Evolutionary conservation across 2,329 filamentous ascomycete genomes (phyloP).

Genomic region (Colletotrichum filicis): DNA sequence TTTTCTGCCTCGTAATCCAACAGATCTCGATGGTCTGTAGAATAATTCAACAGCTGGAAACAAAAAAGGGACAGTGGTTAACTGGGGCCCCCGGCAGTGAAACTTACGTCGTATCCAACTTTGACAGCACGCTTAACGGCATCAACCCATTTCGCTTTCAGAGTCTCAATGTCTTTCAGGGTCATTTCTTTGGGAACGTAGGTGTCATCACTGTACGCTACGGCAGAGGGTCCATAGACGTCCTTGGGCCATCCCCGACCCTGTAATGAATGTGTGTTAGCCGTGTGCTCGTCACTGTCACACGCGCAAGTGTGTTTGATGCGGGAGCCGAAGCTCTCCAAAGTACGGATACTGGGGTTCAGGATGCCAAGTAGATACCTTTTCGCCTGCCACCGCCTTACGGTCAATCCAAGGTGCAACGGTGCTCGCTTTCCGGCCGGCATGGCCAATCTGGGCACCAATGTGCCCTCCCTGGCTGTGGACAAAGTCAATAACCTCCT

Average conservation of each 20-base stretch:
- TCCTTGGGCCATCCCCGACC: conserved; percentile 55
- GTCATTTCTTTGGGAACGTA: conserved; percentile 65
- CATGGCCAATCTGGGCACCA: conserved; percentile 77
- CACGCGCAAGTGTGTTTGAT: background rate
- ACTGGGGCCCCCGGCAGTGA: background rate
- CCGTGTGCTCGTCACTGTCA: background rate
- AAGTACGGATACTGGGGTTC: background rate
- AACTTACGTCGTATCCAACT: conserved; percentile 69
- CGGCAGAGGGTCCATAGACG: conserved; percentile 42
- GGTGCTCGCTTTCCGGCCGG: conserved; percentile 67
- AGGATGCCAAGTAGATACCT: conserved; percentile 31
- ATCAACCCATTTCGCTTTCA: conserved; percentile 69
- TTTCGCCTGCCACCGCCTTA: conserved; percentile 62
- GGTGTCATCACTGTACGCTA: conserved; percentile 42
- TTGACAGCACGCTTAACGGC: conserved; percentile 65
- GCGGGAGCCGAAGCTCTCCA: conserved; percentile 17
- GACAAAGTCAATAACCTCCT: conserved; percentile 71
- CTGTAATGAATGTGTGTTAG: background rate
- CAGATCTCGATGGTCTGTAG: conserved; percentile 31
- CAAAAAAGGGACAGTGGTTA: background rate
- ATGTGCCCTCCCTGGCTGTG: conserved; percentile 75
- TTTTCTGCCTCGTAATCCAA: no score
- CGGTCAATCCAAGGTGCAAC: conserved; percentile 66
- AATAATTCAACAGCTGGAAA: background rate
- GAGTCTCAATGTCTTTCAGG: conserved; percentile 70